Percentiles rank a stretch among this genome's conserved stretches.
Evolutionary conservation across 768 basidiomycete genomes (phyloP).

Genomic region (Hydnomerulius pinastri): DNA sequence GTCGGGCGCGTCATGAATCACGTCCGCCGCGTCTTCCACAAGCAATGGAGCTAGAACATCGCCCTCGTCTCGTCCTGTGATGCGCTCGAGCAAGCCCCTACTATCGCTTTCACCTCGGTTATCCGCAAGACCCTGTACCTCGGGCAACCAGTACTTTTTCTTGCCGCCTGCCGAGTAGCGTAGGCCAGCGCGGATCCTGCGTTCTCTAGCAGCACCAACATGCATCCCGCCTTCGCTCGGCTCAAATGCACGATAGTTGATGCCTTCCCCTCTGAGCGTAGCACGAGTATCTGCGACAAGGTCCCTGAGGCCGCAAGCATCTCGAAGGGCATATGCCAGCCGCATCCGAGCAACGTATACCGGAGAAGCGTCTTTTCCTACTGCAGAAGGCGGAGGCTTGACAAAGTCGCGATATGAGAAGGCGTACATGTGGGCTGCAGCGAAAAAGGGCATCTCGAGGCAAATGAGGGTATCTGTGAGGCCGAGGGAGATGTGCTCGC

Average conservation of each 20-base stretch:
- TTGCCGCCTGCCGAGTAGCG: constrained; percentile 90
- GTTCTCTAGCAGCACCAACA: constrained; percentile 81
- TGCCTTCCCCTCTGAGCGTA: constrained; percentile 84
- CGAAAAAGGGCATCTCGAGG: constrained; percentile 97
- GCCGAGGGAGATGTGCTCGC: constrained; percentile 86
- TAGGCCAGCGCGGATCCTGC: constrained; percentile 87
- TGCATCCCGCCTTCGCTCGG: constrained; percentile 94
- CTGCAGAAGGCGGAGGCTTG: constrained; percentile 47
- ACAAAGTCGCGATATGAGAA: constrained; percentile 86
- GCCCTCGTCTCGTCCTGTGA: constrained; percentile 39
- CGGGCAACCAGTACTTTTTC: constrained; percentile 95
- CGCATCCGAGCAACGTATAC: constrained; percentile 86
- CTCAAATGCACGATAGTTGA: constrained; percentile 96
- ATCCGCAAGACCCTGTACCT: constrained; percentile 46
- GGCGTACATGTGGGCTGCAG: constrained; percentile 92
- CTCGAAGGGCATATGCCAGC: constrained; percentile 81
- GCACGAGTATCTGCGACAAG: constrained; percentile 82
- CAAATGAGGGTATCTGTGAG: constrained; percentile 92
- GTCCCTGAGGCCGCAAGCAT: constrained; percentile 86
- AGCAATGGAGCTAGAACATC: constrained; percentile 80
- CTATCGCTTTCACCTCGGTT: constrained; percentile 39
- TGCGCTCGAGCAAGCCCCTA: constrained; percentile 30
- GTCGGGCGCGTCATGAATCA: constrained; percentile 67
- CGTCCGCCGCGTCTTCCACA: constrained; percentile 57
- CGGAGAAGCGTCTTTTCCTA: constrained; percentile 28